Evolutionary conservation across 495 filamentous ascomycete species (phyloP).

Genomic region (Annulohypoxylon moriforme): DNA sequence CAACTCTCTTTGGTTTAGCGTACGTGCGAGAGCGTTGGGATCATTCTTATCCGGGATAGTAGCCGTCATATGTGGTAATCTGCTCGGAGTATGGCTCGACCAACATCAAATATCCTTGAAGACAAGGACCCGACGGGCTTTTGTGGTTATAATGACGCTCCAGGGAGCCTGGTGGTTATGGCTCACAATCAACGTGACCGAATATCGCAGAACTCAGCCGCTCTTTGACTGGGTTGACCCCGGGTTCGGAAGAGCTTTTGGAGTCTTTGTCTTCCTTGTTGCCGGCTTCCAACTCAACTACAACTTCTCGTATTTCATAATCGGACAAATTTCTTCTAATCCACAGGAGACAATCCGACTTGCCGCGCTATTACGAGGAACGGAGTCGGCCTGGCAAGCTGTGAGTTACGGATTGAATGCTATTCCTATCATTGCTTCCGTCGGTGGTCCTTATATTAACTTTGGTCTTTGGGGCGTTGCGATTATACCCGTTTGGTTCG

Average conservation of each 20-base stretch:
- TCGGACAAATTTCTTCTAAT: conserved; percentile 66
- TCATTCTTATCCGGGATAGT: conserved; percentile 71
- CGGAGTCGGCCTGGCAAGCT: conserved; percentile 71
- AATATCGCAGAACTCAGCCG: conserved; percentile 62
- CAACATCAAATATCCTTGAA: conserved; percentile 60
- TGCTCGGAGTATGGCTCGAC: conserved; percentile 69
- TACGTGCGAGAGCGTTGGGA: conserved; percentile 69
- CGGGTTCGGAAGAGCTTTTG: conserved; percentile 68
- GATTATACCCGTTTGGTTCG: conserved; percentile 68
- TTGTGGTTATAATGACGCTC: conserved; percentile 58
- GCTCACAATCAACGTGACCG: conserved; percentile 66
- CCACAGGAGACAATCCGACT: conserved; percentile 70
- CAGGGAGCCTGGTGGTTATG: conserved; percentile 73
- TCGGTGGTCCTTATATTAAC: conserved; percentile 71
- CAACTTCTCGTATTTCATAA: conserved; percentile 72
- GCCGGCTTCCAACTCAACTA: conserved; percentile 73
- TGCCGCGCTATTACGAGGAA: conserved; percentile 68
- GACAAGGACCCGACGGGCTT: conserved; percentile 55
- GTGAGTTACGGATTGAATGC: conserved; percentile 70
- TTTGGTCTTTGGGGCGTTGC: conserved; percentile 70
- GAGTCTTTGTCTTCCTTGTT: conserved; percentile 68
- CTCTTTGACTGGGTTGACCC: conserved; percentile 67
- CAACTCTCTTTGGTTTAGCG: conserved; percentile 66
- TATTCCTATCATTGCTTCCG: conserved; percentile 66
- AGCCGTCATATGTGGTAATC: conserved; percentile 66